These are phyloP conservation scores for Ustilago hordei DNA, from an alignment of 1,284 basidiomycete species.

Conservation along the genomic window DNA sequence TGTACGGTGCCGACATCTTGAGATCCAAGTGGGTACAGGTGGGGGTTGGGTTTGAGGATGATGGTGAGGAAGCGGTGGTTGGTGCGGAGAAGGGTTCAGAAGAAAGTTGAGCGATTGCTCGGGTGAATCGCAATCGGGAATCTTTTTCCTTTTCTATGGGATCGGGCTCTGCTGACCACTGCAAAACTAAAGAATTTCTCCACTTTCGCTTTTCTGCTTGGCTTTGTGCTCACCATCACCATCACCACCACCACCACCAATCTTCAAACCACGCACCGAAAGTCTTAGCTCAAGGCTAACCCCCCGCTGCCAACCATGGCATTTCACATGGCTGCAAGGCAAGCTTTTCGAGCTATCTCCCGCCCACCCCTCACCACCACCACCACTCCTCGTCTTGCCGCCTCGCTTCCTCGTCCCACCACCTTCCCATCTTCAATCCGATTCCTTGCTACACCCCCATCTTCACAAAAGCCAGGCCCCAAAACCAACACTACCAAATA, in stretches of 20 bases:
- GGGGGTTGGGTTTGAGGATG: not conserved
- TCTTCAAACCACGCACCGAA: too few species aligned
- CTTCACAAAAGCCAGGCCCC: conserved; percentile 9
- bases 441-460: conserved; percentile 37
- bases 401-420: conserved; percentile 4
- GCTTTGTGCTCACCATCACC: not conserved
- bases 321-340: conserved; percentile 34
- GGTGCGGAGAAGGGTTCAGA: conserved; percentile 1
- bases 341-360: conserved; percentile 26
- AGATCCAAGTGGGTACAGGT: not conserved
- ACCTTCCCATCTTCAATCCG: conserved; percentile 19
- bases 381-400: conserved; percentile 1
- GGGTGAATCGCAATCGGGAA: conserved; percentile 8
- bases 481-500: conserved; percentile 8
- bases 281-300: not conserved
- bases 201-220: not conserved
- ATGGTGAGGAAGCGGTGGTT: not conserved
- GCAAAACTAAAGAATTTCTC: not conserved
- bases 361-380: conserved; percentile 2
- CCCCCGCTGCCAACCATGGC: conserved; percentile 15
- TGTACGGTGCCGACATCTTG: conserved; percentile 23
- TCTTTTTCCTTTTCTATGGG: not conserved
- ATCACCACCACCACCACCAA: not conserved
- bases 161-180: not conserved
- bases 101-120: conserved; percentile 1